A percentile compares a stretch with the other conserved stretches of the same genome.
Evolutionary conservation across 306 rosid species (phyloP).

Genomic region (Astragalus glycyphyllos): DNA sequence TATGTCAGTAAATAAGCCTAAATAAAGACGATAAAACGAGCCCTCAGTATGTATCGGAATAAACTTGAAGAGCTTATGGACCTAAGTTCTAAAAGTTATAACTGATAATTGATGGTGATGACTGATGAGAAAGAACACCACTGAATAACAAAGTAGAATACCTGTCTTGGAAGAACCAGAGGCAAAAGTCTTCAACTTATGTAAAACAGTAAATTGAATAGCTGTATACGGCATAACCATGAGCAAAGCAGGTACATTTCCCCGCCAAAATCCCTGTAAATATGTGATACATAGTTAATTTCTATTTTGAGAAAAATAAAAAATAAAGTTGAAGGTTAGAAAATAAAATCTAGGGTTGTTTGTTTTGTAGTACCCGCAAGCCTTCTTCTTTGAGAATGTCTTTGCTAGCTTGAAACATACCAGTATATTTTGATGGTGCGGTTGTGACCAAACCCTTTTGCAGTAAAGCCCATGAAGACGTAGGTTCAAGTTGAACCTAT

Average conservation of each 20-base stretch:
- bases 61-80: neutral
- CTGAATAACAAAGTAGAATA: conserved; percentile 37
- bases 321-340: neutral
- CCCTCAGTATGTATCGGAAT: neutral
- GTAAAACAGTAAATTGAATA: conserved; percentile 86
- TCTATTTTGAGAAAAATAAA: too few species aligned
- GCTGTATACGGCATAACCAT: conserved; percentile 99
- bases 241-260: conserved; percentile 95
- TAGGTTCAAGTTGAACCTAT: conserved; percentile 95
- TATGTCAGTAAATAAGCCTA: too few species aligned
- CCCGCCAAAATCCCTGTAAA: conserved; percentile 96
- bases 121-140: conserved; percentile 5
- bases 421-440: conserved; percentile 78
- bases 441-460: conserved; percentile 55
- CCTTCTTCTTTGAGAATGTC: conserved; percentile 98
- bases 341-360: neutral
- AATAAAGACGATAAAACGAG: too few species aligned
- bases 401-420: conserved; percentile 87
- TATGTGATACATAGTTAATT: too few species aligned
- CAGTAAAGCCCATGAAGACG: conserved; percentile 77
- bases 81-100: neutral
- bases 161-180: conserved; percentile 91
- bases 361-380: conserved; percentile 59
- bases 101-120: neutral
- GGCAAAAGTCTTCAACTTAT: conserved; percentile 80